phyloP scores from a whole-genome alignment of 1,284 basidiomycete genomes.

The Moesziomyces sp. region DNA sequence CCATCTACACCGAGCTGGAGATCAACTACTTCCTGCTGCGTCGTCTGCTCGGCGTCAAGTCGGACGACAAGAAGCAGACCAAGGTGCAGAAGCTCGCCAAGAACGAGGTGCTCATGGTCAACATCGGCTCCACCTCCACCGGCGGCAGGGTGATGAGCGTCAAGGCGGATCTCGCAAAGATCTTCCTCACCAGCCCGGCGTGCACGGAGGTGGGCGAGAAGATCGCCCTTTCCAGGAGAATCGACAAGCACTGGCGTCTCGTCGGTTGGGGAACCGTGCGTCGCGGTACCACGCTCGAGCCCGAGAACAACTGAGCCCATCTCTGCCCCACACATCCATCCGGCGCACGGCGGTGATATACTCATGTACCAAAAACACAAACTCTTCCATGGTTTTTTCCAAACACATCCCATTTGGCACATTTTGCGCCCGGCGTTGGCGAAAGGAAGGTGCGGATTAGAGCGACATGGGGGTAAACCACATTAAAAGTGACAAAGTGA shows the following conservation, averaged over 20 bases:
- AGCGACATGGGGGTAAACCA: not conserved
- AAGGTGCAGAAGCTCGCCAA: conserved; percentile 88
- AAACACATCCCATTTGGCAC: too few relatives aligned
- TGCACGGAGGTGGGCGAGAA: conserved; percentile 68
- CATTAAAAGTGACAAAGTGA: not conserved
- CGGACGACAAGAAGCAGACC: conserved; percentile 97
- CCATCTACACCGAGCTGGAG: conserved; percentile 91
- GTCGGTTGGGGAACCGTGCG: conserved; percentile 70
- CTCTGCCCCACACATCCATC: not conserved
- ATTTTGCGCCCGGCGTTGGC: too few relatives aligned
- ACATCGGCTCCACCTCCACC: conserved; percentile 68
- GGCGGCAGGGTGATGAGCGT: conserved; percentile 64
- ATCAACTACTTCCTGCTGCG: conserved; percentile 76
- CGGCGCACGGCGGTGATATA: not conserved
- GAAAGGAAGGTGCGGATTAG: too few relatives aligned
- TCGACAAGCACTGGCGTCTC: conserved; percentile 90
- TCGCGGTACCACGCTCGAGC: conserved; percentile 62
- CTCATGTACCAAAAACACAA: too few relatives aligned
- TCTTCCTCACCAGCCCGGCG: conserved; percentile 65
- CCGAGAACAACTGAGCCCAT: conserved; percentile 43
- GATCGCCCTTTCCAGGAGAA: conserved; percentile 64
- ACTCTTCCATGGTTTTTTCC: too few relatives aligned
- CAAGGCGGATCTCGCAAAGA: conserved; percentile 66
- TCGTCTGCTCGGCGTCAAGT: conserved; percentile 94
- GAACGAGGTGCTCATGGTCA: conserved; percentile 82